phyloP scores from a whole-genome alignment of 768 basidiomycete species.

The Lactarius pseudohatsudake region DNA sequence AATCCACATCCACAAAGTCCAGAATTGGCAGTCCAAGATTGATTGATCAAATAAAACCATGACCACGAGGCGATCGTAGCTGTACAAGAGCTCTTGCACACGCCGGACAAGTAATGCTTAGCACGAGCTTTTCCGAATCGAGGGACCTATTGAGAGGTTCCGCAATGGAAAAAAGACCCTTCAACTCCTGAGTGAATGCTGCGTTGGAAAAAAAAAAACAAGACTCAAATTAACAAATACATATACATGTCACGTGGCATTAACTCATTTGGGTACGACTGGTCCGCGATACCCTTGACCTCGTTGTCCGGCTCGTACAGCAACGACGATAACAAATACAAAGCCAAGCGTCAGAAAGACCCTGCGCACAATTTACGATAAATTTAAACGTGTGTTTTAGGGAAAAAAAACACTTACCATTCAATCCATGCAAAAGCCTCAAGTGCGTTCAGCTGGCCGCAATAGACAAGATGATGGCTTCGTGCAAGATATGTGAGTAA shows the following conservation, averaged over 20 bases:
- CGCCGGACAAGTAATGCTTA: background rate
- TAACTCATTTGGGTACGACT: background rate
- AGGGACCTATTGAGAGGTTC: background rate
- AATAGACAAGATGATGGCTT: slow-evolving; percentile 22
- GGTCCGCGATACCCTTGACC: slow-evolving; percentile 24
- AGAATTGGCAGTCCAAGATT: background rate
- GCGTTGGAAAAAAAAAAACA: background rate
- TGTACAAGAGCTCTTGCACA: background rate
- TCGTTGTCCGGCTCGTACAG: slow-evolving; percentile 14
- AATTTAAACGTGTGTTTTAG: background rate
- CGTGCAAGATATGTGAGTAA: background rate
- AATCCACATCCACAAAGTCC: slow-evolving; percentile 11
- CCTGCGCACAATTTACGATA: slow-evolving; percentile 15
- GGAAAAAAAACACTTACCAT: slow-evolving; percentile 20
- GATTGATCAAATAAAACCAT: slow-evolving; percentile 2
- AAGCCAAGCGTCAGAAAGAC: slow-evolving; percentile 25
- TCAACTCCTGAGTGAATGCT: background rate
- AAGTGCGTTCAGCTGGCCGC: slow-evolving; percentile 26
- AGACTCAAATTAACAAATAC: background rate
- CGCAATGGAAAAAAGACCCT: background rate
- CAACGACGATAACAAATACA: slow-evolving; percentile 14
- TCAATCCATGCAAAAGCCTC: slow-evolving; percentile 30
- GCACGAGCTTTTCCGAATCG: background rate
- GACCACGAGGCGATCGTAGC: background rate
- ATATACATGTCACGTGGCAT: slow-evolving; percentile 7